Base-by-base conservation (phyloP, 148 eudicot species). In the Selenicereus undatus region DNA sequence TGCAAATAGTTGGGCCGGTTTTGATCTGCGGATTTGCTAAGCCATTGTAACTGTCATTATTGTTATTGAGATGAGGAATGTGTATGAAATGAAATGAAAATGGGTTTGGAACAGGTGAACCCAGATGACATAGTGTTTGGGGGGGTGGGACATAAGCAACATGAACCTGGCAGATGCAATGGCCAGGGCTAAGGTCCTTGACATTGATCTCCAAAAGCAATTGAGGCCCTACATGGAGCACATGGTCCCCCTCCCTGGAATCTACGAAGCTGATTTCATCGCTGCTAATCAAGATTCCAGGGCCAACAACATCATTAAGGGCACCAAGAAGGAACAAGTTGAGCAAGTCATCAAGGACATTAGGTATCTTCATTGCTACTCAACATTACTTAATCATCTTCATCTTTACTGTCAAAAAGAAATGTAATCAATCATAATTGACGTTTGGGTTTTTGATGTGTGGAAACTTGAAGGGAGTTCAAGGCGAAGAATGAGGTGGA, bases 211-310 rank as follows among this genome's bases (percentile, higher is more conserved):
- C 36, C 99, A 96, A 83, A 96, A 93, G 86, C 99, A 93, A 77
- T 84, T 96, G 54, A 89, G 97, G 89, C 98, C 99, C 74, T 93
- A 93, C 93, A 96, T 96, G 99, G 99, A 94, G 84, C 73, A 90
- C 71, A 90, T 94, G 93, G 91, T 91, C 84, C 99, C 99, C 29
- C 98, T 96, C 70, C 98, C 99, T 71, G 99, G 99, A 50, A 92
- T 96, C 78, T 96, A 82, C 30, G 90, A 93, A 82, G 92, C 99
- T 22, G 99, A 96, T 86, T 93, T 96, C 89, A 96, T 96, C 66
- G 99, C 99, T 50, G 98, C 99, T 7, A 96, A 96, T 74, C 99
- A 94, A 78, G 98, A 87, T 26, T 83, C 95, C 17, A 94, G 99
- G 79, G 99, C 98, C 24, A 92, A 96, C 85, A 86, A 92, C 85